Percentiles rank a stretch among this genome's conserved stretches.
phyloP scores from a whole-genome alignment of 345 rosid genomes.

The Euphorbia tirucalli region DNA sequence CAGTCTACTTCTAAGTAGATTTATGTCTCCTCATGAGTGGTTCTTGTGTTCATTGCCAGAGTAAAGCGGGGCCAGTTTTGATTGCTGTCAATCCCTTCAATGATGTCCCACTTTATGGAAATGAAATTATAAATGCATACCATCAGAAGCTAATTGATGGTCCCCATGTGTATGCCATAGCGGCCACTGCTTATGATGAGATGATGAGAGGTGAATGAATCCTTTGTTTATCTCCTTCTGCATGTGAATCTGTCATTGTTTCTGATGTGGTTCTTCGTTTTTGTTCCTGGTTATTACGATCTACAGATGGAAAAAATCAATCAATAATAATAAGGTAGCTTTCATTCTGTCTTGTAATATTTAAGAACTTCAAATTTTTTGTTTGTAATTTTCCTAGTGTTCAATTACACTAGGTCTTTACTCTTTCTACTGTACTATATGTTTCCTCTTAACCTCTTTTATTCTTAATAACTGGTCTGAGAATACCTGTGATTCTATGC shows the following conservation, averaged over 20 bases:
- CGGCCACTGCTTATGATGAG: conserved; percentile 76
- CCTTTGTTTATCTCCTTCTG: conserved; percentile 9
- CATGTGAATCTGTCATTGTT: conserved; percentile 18
- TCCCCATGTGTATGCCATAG: conserved; percentile 84
- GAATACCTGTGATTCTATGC: not conserved
- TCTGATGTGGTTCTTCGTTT: conserved; percentile 3
- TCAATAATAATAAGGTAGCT: conserved; percentile 90
- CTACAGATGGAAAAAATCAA: conserved; percentile 80
- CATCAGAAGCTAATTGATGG: conserved; percentile 53
- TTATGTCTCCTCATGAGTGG: conserved; percentile 12
- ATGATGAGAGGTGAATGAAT: conserved; percentile 85
- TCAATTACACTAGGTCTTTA: conserved; percentile 11
- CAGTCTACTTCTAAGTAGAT: conserved; percentile 4
- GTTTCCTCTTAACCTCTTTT: not conserved
- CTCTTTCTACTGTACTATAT: not conserved
- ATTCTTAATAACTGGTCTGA: not conserved
- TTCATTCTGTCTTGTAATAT: not conserved
- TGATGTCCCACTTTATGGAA: conserved; percentile 59
- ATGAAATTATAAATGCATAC: conserved; percentile 51
- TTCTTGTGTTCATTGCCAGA: conserved; percentile 42
- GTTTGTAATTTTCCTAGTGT: not conserved
- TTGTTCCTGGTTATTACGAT: conserved; percentile 19
- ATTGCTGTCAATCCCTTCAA: conserved; percentile 90
- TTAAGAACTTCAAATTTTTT: not conserved
- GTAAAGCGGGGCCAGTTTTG: conserved; percentile 91